Percentiles rank a stretch among this genome's conserved stretches.
phyloP scores from a whole-genome alignment of 2,329 filamentous ascomycete genomes.

The Dothidotthia symphoricarpi region DNA sequence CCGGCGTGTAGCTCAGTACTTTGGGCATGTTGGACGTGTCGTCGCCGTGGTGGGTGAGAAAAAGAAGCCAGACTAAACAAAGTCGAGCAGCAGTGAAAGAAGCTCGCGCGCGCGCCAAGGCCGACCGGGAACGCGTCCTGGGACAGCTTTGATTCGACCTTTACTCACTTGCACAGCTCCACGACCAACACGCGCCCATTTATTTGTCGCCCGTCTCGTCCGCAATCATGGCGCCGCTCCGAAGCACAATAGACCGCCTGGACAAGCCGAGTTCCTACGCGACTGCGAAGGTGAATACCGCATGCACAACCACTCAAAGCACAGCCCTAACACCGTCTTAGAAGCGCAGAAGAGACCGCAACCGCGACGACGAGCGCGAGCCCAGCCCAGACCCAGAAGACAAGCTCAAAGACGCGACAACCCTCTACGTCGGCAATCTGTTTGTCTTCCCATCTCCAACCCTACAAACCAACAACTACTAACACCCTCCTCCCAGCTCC shows the following conservation, averaged over 20 bases:
- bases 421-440: constrained; percentile 96
- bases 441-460: too few species aligned
- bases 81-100: constrained; percentile 5
- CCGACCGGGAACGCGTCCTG: too few species aligned
- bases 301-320: neutral
- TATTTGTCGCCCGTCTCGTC: too few species aligned
- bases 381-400: constrained; percentile 66
- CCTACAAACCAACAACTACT: neutral
- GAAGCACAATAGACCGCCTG: constrained; percentile 87
- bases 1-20: constrained; percentile 79
- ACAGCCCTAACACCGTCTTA: constrained; percentile 36
- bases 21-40: constrained; percentile 90
- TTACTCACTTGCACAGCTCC: too few species aligned
- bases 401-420: constrained; percentile 81
- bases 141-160: too few species aligned
- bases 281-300: constrained; percentile 64
- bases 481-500: constrained; percentile 42
- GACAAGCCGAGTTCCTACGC: constrained; percentile 96
- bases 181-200: too few species aligned
- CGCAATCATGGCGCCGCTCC: constrained; percentile 26
- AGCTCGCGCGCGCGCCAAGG: constrained; percentile 2
- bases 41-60: constrained; percentile 4
- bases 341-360: constrained; percentile 69
- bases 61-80: constrained; percentile 5
- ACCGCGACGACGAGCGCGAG: constrained; percentile 57